Percentiles rank a stretch among this genome's conserved stretches.
Conservation (phyloP, 805 yeast species). For the Kazachstania viticola region DNA sequence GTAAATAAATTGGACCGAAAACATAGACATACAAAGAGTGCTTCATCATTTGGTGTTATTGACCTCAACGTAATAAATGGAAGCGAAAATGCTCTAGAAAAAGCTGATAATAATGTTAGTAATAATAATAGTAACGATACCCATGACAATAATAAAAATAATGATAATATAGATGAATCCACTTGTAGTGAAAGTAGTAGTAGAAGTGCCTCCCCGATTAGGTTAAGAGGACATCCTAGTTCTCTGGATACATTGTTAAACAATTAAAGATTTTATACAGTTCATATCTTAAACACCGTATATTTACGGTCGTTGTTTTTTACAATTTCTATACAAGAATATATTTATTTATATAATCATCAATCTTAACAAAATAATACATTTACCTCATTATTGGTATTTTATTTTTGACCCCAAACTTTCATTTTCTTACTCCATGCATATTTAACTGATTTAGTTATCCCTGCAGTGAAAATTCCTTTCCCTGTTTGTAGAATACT, state of each 20-base stretch:
- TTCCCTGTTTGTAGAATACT: slow-evolving; percentile 67
- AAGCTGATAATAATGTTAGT: slow-evolving; percentile 2
- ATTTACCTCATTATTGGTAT: no score
- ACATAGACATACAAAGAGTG: slow-evolving; percentile 21
- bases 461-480: slow-evolving; percentile 83
- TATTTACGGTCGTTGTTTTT: no score
- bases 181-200: slow-evolving; percentile 26
- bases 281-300: no score
- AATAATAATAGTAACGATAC: background rate
- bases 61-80: slow-evolving; percentile 15
- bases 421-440: slow-evolving; percentile 57
- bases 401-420: slow-evolving; percentile 16
- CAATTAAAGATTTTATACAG: no score
- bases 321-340: no score
- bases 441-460: slow-evolving; percentile 55
- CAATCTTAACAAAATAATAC: no score
- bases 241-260: slow-evolving; percentile 6
- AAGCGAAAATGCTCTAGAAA: slow-evolving; percentile 11
- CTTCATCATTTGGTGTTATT: slow-evolving; percentile 21
- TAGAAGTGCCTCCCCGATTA: slow-evolving; percentile 12
- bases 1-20: slow-evolving; percentile 7
- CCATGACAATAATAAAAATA: background rate
- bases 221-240: slow-evolving; percentile 7
- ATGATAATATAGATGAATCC: slow-evolving; percentile 14
- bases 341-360: no score